Conservation (phyloP, 805 yeast species). For the Zygotorulaspora danielsina region DNA sequence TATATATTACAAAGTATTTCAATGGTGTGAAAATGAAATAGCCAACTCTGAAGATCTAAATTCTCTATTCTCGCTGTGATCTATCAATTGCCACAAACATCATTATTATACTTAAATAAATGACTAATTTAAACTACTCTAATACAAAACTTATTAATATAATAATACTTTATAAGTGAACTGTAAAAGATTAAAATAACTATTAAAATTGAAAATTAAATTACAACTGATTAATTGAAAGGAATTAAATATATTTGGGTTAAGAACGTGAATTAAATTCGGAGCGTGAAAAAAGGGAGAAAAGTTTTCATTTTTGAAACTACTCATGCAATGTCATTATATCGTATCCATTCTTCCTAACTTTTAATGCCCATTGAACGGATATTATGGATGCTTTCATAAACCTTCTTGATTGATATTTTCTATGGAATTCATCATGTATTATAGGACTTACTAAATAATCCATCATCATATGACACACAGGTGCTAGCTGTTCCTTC, state of each 20-base stretch:
- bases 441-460: conserved; percentile 75
- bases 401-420: conserved; percentile 83
- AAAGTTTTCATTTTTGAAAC: conserved; percentile 1
- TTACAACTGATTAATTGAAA: neutral
- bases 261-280: neutral
- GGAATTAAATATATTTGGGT: neutral
- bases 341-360: conserved; percentile 38
- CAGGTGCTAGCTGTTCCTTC: conserved; percentile 65
- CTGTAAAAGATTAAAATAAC: conserved; percentile 2
- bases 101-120: conserved; percentile 5
- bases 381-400: conserved; percentile 80
- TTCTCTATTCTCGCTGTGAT: conserved; percentile 15
- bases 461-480: conserved; percentile 69
- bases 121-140: conserved; percentile 2
- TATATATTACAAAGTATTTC: conserved; percentile 16
- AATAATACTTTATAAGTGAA: conserved; percentile 4
- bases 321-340: conserved; percentile 39
- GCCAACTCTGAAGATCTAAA: conserved; percentile 11
- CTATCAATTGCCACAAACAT: conserved; percentile 3
- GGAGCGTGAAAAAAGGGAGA: conserved; percentile 1
- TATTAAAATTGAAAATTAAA: conserved; percentile 4
- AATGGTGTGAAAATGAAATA: conserved; percentile 19
- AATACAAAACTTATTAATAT: neutral
- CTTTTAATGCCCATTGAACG: conserved; percentile 75
- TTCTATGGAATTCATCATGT: conserved; percentile 89